These are phyloP conservation scores for Pythium guiyangense DNA, from an alignment of 352 stramenopile genomes.

Conservation along the genomic window DNA sequence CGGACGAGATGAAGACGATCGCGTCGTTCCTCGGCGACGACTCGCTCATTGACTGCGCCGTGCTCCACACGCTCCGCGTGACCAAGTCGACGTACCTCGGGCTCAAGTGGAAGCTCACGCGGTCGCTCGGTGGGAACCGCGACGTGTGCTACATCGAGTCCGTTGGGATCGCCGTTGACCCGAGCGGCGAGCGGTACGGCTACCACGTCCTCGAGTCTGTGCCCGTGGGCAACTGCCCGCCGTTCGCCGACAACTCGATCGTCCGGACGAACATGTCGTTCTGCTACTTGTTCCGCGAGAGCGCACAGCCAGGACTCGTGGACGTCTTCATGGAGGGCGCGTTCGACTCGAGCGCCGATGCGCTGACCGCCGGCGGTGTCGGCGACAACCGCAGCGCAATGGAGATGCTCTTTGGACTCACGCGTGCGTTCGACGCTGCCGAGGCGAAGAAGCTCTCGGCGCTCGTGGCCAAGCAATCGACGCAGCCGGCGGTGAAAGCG, in stretches of 20 bases:
- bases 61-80: constrained; percentile 51
- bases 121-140: constrained; percentile 65
- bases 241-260: constrained; percentile 76
- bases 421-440: constrained; percentile 32
- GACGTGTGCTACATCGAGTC: constrained; percentile 51
- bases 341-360: constrained; percentile 58
- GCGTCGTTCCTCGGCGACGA: constrained; percentile 43
- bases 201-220: constrained; percentile 69
- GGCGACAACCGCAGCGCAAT: constrained; percentile 62
- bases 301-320: constrained; percentile 39
- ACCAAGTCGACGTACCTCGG: constrained; percentile 54
- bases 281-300: constrained; percentile 67
- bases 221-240: constrained; percentile 45
- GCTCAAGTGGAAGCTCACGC: constrained; percentile 71
- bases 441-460: constrained; percentile 69
- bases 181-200: constrained; percentile 45
- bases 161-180: constrained; percentile 24
- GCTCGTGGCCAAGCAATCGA: constrained; percentile 44
- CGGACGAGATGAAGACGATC: constrained; percentile 58
- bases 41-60: constrained; percentile 46
- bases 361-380: constrained; percentile 55
- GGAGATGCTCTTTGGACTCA: constrained; percentile 61
- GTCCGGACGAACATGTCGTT: constrained; percentile 64
- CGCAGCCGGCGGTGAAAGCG: constrained; percentile 22
- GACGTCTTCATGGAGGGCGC: constrained; percentile 73